Base-by-base conservation (phyloP, 2,329 filamentous ascomycete genomes). In the Cercospora citrullina region DNA sequence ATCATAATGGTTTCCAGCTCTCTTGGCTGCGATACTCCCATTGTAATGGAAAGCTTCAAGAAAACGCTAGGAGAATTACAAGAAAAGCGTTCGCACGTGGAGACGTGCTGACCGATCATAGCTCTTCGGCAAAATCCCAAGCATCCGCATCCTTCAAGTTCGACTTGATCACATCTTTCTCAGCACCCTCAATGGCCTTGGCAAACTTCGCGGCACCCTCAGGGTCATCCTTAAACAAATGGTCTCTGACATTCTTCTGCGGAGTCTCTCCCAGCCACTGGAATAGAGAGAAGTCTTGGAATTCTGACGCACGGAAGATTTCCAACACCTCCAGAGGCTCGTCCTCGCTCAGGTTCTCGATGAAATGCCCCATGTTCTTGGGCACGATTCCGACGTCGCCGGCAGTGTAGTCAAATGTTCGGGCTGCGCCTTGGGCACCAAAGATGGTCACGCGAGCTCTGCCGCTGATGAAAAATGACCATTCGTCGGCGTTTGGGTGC, bases 311-410 rank as follows among this genome's bases (percentile, higher is more conserved):
- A 4, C 74, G 67, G 80, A 94, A 91, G 16, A 94, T 88, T 79
- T 94, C 91, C 10, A 94, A 81, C 78, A 93, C 90, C 76, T 92
- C 88, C 2, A 94, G 79, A 18, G 90, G 87, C 77, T 93, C 90
- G 60, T 91, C 87, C n/a, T 90, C 89, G 48, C 82, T 84, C 5
- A 92, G 87, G 73, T 93, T 93, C 83, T 94, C 91, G 64, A 94
- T 90, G 76, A 92, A 94, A 76, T 94, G 91, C 3, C 90, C 91
- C 84, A 91, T 92, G 76, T 91, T 92, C 75, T 77, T 84, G 0
- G 91, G 91, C 5, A 94, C 90, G 70, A 93, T 91, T 14, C 89
- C 91, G 0, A 93, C 90, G 73, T 94, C 91, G 1, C 91, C 91
- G 1, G 90, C 85, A 5, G 85, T 81, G 78, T 91, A 94, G 80